A percentile compares a stretch with the other conserved stretches of the same genome.
Conservation (phyloP, 2,329 filamentous ascomycete genomes). For the Sphaceloma murrayae region DNA sequence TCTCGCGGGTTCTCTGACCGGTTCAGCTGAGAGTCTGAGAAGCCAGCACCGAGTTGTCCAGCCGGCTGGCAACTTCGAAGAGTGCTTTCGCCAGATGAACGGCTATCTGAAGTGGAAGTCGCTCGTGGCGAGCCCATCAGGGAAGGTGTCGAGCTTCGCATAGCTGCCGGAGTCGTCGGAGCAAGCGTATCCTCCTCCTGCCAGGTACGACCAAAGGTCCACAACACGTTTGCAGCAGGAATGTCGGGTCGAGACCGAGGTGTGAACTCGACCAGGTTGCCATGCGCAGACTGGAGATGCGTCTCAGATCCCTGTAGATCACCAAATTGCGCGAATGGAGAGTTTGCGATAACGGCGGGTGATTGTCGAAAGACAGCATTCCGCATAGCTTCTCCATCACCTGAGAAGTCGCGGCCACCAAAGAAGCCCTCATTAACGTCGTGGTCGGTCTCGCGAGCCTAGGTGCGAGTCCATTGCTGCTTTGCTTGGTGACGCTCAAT, state of each 20-base stretch:
- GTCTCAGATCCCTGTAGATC: not conserved
- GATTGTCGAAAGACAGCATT: not conserved
- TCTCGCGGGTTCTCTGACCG: too few relatives aligned
- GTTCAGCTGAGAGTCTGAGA: too few relatives aligned
- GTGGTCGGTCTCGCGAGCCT: not conserved
- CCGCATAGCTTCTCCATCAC: not conserved
- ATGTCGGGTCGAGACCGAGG: too few relatives aligned
- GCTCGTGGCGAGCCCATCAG: too few relatives aligned
- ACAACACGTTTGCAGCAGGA: not conserved
- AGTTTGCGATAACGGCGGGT: not conserved
- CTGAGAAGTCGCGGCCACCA: not conserved
- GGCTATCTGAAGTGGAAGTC: too few relatives aligned
- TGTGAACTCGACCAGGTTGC: too few relatives aligned
- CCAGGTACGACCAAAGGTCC: not conserved
- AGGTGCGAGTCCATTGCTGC: not conserved
- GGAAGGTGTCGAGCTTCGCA: too few relatives aligned
- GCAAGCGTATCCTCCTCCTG: not conserved
- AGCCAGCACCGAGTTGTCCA: too few relatives aligned
- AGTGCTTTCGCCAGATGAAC: too few relatives aligned
- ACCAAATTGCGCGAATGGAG: not conserved
- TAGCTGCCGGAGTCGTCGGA: too few relatives aligned
- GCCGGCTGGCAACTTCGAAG: too few relatives aligned
- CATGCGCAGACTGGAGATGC: not conserved
- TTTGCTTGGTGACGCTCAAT: too few relatives aligned
- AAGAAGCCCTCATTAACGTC: not conserved